phyloP scores from a whole-genome alignment of 129 eudicot genomes.

The Saposhnikovia divaricata region DNA sequence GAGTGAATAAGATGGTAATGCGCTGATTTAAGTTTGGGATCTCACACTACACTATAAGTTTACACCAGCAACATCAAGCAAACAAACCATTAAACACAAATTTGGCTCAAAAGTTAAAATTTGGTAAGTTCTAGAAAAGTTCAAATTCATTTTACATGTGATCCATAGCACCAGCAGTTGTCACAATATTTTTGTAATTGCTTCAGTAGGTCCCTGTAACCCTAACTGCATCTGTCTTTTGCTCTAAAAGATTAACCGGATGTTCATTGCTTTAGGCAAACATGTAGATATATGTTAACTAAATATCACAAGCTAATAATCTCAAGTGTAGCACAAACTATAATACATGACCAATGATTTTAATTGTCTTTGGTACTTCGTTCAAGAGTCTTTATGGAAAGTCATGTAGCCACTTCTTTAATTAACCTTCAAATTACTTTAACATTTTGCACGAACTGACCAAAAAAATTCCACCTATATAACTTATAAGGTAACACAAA shows the following conservation, averaged over 20 bases:
- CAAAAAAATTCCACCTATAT: no score
- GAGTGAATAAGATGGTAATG: background rate
- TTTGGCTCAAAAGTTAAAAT: background rate
- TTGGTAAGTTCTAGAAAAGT: background rate
- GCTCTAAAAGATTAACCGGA: background rate
- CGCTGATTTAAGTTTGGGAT: background rate
- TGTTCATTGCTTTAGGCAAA: background rate
- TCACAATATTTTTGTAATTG: background rate
- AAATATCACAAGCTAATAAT: no score
- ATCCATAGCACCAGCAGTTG: background rate
- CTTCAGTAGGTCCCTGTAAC: background rate
- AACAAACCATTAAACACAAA: background rate
- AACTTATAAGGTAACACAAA: no score
- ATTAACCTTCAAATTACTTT: no score
- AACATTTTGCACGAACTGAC: no score
- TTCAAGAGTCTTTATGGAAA: no score
- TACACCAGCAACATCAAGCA: background rate
- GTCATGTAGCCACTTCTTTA: no score
- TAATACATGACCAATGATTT: no score
- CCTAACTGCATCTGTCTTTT: background rate
- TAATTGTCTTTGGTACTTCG: no score
- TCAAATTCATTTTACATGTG: background rate
- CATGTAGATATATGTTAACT: background rate
- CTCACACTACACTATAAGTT: background rate
- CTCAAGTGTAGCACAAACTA: background rate